Evolutionary conservation across 2,329 filamentous ascomycete species (phyloP), one percentile per base, ranked within the genome.

Genomic region (Pyricularia pennisetigena): DNA sequence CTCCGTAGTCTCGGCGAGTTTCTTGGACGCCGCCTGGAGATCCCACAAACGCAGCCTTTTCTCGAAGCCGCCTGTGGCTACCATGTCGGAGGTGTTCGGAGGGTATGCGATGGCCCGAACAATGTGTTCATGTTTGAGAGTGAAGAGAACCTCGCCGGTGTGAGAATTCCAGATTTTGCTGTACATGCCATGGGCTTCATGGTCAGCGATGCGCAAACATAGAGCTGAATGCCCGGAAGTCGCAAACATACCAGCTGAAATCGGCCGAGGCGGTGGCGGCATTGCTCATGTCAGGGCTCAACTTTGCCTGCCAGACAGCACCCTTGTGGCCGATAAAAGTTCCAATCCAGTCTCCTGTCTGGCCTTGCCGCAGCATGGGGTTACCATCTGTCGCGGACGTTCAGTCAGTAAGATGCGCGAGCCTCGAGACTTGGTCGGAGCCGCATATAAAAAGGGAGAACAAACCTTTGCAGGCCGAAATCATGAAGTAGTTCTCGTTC

Each of bases 321-420:
- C 95, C 95, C 81, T 99, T 98, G 82, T 99, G 95, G 59, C 95
- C 95, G 74, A 99, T 90, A 77, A 98, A 98, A 54, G 95, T 98
- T 65, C 95, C 95, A 73, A 98, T 98, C 92, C 94, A 97, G 79
- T 97, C 94, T 69, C 95, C 95, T 65, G 94, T 99, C 70, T 96
- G 86, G 71, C 95, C 95, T 81, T 98, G 93, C 72, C 95, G 92
- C 73, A 99, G 90, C 94, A 98, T 98, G 66, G 95, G 95, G 78
- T 98, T 98, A 76, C 94, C 94, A 83, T 99, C 95, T 94, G 78
- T 68, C 69, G 69, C 59, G 72, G 32, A 63, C 26, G 62, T n/a
- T n/a, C n/a, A n/a, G n/a, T 59, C 20, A 29, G 63, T 65, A 10
- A 65, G 29, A 23, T 35, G 63, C 32, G 29, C 29, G 24, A 20